Evolutionary conservation across 78 protist species (phyloP), one percentile per base, ranked within the genome.

Genomic region (Carpediemonas membranifera): DNA sequence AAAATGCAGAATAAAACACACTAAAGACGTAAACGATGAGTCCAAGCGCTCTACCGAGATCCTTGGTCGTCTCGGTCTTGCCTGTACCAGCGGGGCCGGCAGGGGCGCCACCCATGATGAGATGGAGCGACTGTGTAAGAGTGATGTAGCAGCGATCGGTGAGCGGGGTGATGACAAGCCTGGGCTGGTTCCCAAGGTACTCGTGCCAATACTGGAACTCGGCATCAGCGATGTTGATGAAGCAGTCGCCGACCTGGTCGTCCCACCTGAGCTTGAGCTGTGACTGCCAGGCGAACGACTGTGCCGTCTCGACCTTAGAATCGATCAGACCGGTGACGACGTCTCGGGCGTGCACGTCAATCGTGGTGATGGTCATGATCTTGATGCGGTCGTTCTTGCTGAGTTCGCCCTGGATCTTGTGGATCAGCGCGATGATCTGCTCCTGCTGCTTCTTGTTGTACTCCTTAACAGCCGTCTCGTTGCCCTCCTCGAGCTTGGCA

Each of bases 71-170:
- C 73, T 89, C 93, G 0, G 93, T 89, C 72, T 89, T 89, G 27
- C 94, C 94, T 0, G 94, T 89, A 2, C 94, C 94, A 24, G 95
- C 95, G 19, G 95, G 95, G 0, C 95, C 95, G 0, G 91, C 91
- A 0, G 95, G 95, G 21, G 92, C 85, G n/a, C 92, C 91, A 24
- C 90, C 89, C 81, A 81, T 80, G 54, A 56, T 58, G 47, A 87
- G 83, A 9, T 76, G 82, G 35, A 85, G 77, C 2, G 92, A 70
- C 47, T 90, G 95, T 5, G 88, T 71, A 36, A 87, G 82, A 1
- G 95, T 90, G 73, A 90, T 83, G 87, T 90, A 90, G 77, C 90
- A 86, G 27, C 94, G 74, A 34, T 89, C 94, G n/a, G 94, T 89
- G 25, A 89, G 82, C 30, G 88, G 87, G 3, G 95, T 90, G 66